phyloP scores from a whole-genome alignment of 495 filamentous ascomycete genomes.

The Apodospora peruviana region DNA sequence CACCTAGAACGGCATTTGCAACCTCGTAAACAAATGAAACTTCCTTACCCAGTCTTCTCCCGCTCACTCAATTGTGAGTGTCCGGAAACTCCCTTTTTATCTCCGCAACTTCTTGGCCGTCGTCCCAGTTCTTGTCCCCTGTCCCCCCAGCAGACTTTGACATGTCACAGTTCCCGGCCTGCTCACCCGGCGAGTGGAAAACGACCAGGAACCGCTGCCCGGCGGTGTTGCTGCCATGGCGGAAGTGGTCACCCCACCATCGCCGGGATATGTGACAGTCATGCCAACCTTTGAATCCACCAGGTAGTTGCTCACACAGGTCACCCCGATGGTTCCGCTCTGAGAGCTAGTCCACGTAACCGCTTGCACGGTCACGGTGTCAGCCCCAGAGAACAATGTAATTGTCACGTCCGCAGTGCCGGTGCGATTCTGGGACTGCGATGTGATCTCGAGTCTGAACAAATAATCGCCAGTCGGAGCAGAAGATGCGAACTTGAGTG shows the following conservation, averaged over 20 bases:
- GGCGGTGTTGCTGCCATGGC: conserved; percentile 16
- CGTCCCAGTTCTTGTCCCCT: conserved; percentile 1
- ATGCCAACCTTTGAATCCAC: conserved; percentile 14
- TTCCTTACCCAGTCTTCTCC: background rate
- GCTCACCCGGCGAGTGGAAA: conserved; percentile 10
- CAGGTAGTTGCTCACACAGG: conserved; percentile 14
- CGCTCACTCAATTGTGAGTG: background rate
- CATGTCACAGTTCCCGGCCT: conserved; percentile 11
- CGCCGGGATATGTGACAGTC: conserved; percentile 17
- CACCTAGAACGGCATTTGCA: background rate
- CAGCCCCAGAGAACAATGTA: conserved; percentile 14
- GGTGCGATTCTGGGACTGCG: conserved; percentile 6
- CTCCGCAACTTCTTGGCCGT: conserved; percentile 7
- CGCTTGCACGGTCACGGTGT: conserved; percentile 4
- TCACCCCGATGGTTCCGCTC: conserved; percentile 13
- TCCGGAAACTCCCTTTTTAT: background rate
- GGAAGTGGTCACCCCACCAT: conserved; percentile 4
- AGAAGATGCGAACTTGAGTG: conserved; percentile 7
- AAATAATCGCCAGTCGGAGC: conserved; percentile 10
- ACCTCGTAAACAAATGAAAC: background rate
- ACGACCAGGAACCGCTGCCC: conserved; percentile 13
- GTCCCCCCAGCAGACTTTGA: conserved; percentile 4
- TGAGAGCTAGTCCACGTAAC: conserved; percentile 13
- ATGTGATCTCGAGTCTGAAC: conserved; percentile 12
- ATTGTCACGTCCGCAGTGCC: conserved; percentile 10